These are phyloP conservation scores for Argentina anserina DNA, from an alignment of 306 rosid genomes.

Conservation along the genomic window DNA sequence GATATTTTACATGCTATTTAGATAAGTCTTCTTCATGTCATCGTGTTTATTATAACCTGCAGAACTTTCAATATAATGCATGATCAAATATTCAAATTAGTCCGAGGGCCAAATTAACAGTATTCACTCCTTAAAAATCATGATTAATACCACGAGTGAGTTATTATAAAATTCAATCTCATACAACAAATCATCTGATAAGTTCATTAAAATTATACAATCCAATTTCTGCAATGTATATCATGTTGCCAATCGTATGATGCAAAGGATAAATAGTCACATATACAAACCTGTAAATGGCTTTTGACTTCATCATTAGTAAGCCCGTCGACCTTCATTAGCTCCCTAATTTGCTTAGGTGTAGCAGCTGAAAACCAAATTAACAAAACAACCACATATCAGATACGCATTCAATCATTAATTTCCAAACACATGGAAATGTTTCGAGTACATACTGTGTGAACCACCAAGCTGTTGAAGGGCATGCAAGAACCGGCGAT, in stretches of 20 bases:
- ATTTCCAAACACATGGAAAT: neutral
- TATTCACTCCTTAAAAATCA: neutral
- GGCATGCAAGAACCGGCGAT: constrained; percentile 68
- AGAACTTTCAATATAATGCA: neutral
- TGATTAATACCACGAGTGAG: neutral
- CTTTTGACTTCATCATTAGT: constrained; percentile 98
- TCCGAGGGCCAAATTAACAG: neutral
- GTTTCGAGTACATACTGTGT: constrained; percentile 45
- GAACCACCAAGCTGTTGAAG: constrained; percentile 93
- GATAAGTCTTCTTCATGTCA: neutral
- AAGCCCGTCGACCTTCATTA: constrained; percentile 90
- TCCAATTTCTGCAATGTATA: constrained; percentile 1
- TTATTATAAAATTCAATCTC: neutral
- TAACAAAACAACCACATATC: neutral
- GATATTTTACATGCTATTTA: neutral
- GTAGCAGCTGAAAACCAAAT: constrained; percentile 63
- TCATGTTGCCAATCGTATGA: too few species aligned
- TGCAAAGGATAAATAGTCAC: too few species aligned
- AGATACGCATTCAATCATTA: neutral
- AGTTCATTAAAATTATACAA: neutral
- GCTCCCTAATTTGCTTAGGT: constrained; percentile 87
- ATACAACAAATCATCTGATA: neutral
- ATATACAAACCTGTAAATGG: constrained; percentile 76
- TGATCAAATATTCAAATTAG: neutral
- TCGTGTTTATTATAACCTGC: neutral